phyloP scores from a whole-genome alignment of 495 filamentous ascomycete species.

The Penicillium arizonense region DNA sequence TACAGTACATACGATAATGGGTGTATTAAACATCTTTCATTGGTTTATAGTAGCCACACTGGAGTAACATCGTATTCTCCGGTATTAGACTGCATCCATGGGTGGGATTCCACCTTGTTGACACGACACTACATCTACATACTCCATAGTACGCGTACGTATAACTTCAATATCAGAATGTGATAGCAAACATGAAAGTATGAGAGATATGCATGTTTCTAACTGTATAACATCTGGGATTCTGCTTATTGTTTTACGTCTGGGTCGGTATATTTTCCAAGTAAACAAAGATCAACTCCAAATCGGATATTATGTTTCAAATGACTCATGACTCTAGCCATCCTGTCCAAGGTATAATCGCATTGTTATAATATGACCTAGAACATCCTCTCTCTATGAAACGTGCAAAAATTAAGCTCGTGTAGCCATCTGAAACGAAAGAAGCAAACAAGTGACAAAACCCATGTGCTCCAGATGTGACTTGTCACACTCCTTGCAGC shows the following conservation, averaged over 20 bases:
- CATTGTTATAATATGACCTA: slow-evolving; percentile 3
- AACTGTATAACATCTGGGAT: too few relatives aligned
- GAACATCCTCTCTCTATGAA: not conserved
- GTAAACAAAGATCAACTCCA: not conserved
- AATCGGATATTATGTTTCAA: not conserved
- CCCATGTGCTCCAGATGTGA: slow-evolving; percentile 8
- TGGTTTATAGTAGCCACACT: not conserved
- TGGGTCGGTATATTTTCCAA: slow-evolving; percentile 5
- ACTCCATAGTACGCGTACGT: not conserved
- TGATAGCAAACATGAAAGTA: not conserved
- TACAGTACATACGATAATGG: not conserved
- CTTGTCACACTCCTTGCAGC: slow-evolving; percentile 11
- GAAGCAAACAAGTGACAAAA: not conserved
- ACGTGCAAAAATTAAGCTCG: not conserved
- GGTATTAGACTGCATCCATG: slow-evolving; percentile 5
- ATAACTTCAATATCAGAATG: not conserved
- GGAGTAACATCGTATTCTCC: not conserved
- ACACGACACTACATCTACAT: not conserved
- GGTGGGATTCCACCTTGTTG: slow-evolving; percentile 2
- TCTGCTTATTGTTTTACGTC: not conserved
- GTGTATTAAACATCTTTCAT: not conserved
- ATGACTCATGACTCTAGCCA: not conserved
- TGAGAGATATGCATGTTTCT: too few relatives aligned
- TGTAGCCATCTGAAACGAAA: slow-evolving; percentile 1
- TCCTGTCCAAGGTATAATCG: slow-evolving; percentile 5